Percentiles rank a stretch among this genome's conserved stretches.
These are phyloP conservation scores for Ramularia endophylla DNA, from an alignment of 2,329 filamentous ascomycete genomes.

Conservation along the genomic window DNA sequence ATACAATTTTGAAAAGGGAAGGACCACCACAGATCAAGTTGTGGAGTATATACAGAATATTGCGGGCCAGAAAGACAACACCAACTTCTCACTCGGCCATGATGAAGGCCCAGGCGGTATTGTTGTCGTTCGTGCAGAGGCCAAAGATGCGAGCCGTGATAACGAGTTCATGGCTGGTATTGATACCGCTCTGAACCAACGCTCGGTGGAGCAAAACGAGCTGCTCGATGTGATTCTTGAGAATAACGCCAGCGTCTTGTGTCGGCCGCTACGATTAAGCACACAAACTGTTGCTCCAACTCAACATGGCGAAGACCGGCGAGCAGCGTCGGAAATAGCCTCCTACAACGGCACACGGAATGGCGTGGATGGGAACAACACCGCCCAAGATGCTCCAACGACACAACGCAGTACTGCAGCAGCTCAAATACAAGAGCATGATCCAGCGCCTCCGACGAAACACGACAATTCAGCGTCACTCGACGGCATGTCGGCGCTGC, in stretches of 20 bases:
- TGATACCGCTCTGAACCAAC: slow-evolving; percentile 67
- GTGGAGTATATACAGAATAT: slow-evolving; percentile 68
- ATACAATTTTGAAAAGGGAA: slow-evolving; percentile 53
- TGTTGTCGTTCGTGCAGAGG: slow-evolving; percentile 68
- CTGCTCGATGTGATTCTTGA: slow-evolving; percentile 84
- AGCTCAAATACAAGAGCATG: neutral
- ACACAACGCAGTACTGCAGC: neutral
- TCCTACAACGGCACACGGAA: neutral
- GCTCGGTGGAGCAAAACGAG: slow-evolving; percentile 81
- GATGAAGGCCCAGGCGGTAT: slow-evolving; percentile 48
- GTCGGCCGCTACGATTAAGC: slow-evolving; percentile 56
- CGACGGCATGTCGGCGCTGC: neutral
- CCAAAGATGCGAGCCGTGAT: slow-evolving; percentile 40
- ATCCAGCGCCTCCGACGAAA: neutral
- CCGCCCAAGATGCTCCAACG: neutral
- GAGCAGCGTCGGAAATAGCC: neutral
- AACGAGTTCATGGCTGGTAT: slow-evolving; percentile 37
- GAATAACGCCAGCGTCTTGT: slow-evolving; percentile 68
- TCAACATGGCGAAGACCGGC: neutral
- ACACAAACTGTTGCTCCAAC: slow-evolving; percentile 1
- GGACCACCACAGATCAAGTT: slow-evolving; percentile 63
- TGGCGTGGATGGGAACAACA: neutral
- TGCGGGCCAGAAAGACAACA: slow-evolving; percentile 64
- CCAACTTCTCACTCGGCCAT: slow-evolving; percentile 25
- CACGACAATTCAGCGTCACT: no score